Evolutionary conservation across 129 eudicot species (phyloP).

Genomic region (Dittrichia graveolens): DNA sequence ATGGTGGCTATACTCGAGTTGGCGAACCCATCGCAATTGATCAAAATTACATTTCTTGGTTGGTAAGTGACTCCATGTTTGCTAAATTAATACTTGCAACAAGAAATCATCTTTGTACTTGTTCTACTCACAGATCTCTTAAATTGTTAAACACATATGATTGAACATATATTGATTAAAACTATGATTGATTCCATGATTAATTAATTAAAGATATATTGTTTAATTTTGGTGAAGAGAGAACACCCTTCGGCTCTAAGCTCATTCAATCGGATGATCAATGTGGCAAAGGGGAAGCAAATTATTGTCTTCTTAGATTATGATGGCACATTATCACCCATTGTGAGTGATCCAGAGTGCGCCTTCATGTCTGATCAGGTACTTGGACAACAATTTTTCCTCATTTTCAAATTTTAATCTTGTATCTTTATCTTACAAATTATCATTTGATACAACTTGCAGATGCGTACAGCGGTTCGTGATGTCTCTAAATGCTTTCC

Average conservation of each 20-base stretch:
- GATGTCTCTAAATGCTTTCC: conserved; percentile 52
- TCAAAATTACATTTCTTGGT: conserved; percentile 57
- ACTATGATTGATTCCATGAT: background rate
- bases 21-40: conserved; percentile 19
- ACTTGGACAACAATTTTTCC: background rate
- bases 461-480: conserved; percentile 52
- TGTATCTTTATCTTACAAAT: background rate
- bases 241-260: conserved; percentile 56
- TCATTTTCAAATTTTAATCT: background rate
- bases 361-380: conserved; percentile 66
- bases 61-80: conserved; percentile 49
- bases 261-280: conserved; percentile 42
- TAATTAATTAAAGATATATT: background rate
- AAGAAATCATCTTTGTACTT: too few relatives aligned
- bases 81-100: too few relatives aligned
- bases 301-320: conserved; percentile 57
- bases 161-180: too few relatives aligned
- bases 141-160: too few relatives aligned
- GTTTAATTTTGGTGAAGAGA: conserved; percentile 20
- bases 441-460: background rate
- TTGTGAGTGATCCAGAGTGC: conserved; percentile 53
- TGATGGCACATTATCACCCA: conserved; percentile 61
- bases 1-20: conserved; percentile 1
- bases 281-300: conserved; percentile 41
- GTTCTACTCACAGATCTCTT: too few relatives aligned